A percentile compares a stretch with the other conserved stretches of the same genome.
These are phyloP conservation scores for barley (Hordeum vulgare) DNA, from an alignment of 176 grass and related monocot genomes.

Conservation along the genomic window MorexV3_pseudomolecules_assembly NC_058522.1:549996885-549997384, in stretches of 20 bases:
- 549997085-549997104: slow-evolving; percentile 14
- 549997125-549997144: background rate
- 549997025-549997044: background rate
- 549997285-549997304: background rate
- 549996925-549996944: background rate
- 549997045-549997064: slow-evolving; percentile 15
- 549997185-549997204: background rate
- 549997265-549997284: background rate
- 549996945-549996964: background rate
- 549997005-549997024: background rate
- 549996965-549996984: slow-evolving; percentile 12
- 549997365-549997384: slow-evolving; percentile 97
- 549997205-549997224: background rate
- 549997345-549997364: slow-evolving; percentile 3
- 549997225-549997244: background rate
- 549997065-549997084: background rate
- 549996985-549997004: slow-evolving; percentile 14
- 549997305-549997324: background rate
- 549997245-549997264: background rate
- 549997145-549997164: background rate
- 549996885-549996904: background rate
- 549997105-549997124: background rate
- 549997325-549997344: background rate
- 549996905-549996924: background rate
- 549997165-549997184: background rate